Base-by-base conservation (phyloP, 2,329 filamentous ascomycete species). In the Ascomycota sp. region DNA sequence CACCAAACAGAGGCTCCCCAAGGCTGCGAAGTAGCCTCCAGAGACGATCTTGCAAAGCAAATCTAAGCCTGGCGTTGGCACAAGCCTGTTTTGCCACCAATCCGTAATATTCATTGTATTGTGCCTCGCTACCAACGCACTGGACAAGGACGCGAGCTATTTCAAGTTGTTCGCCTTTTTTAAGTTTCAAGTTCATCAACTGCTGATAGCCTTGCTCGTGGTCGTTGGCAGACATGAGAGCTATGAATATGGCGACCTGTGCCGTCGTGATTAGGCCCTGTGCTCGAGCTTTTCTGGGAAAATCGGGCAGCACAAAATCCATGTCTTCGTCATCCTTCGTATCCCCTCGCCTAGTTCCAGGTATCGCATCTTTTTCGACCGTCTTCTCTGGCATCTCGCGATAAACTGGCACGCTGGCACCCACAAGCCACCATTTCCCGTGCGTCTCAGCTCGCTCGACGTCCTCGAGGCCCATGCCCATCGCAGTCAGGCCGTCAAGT, bases 401-500 rank as follows among this genome's bases (percentile, higher is more conserved):
- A 33, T 50, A 55, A 13, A 38, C 68, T 4, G 65, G 59, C 70
- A 86, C 93, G 52, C 83, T 92, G n/a, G 89, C 86, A 34, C 89
- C 89, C 6, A 95, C 80, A 13, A 95, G 69, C 89, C 89, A 98
- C 89, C 89, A 98, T 58, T 92, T 93, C 1, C 89, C 89, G 48
- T 76, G 79, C 49, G 78, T 86, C 29, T 86, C 78, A 1, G 76
- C 76, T 39, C 84, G 71, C 40, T 72, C 72, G 34, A 98, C 80
- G 46, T 98, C 89, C 28, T 67, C 63, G 4, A 93, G 63, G 9
- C 78, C 73, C 37, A 93, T 74, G 7, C 81, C 72, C 38, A 98
- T 64, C 4, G 89, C 82, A 38, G 91, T 80, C 4, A 70, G 76
- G 7, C 76, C 73, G 41, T 81, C 82, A 37, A 78, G 59, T 68